phyloP scores from a whole-genome alignment of 139 green algal genomes.

The Astrephomene gubernaculifera region DNA sequence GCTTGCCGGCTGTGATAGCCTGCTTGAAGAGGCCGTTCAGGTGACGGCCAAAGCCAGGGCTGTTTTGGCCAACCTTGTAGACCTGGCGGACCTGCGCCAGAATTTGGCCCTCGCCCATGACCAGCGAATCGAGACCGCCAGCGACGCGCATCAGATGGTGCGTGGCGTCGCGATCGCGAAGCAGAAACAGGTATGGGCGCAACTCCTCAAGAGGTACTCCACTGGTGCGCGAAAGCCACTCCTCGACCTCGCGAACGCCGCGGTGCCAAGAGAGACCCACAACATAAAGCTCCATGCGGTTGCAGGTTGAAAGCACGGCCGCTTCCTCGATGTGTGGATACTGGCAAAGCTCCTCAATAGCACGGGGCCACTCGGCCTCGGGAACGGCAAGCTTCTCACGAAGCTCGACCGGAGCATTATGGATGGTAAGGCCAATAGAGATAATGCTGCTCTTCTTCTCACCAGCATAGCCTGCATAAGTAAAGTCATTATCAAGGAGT shows the following conservation, averaged over 20 bases:
- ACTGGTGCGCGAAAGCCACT: slow-evolving; percentile 95
- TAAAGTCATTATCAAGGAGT: background rate
- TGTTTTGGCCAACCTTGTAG: slow-evolving; percentile 94
- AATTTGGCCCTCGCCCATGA: slow-evolving; percentile 99
- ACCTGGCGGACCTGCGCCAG: slow-evolving; percentile 97
- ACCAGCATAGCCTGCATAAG: slow-evolving; percentile 86
- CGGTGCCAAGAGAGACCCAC: slow-evolving; percentile 95
- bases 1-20: slow-evolving; percentile 97
- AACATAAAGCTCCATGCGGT: slow-evolving; percentile 99
- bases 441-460: slow-evolving; percentile 96
- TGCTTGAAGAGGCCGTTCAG: slow-evolving; percentile 99
- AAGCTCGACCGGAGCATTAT: slow-evolving; percentile 96
- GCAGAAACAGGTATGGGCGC: slow-evolving; percentile 95
- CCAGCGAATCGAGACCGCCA: slow-evolving; percentile 96
- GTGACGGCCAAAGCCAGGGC: slow-evolving; percentile 94
- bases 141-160: slow-evolving; percentile 95
- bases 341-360: slow-evolving; percentile 92
- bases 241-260: slow-evolving; percentile 95
- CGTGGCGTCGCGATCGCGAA: slow-evolving; percentile 96
- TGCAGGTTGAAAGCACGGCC: slow-evolving; percentile 97
- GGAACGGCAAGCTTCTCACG: slow-evolving; percentile 98
- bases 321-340: slow-evolving; percentile 99
- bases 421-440: slow-evolving; percentile 95
- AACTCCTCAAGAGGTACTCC: slow-evolving; percentile 95
- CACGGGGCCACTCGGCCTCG: slow-evolving; percentile 94